Base-by-base conservation (phyloP, 2,329 filamentous ascomycete species). In the Knoxdaviesia capensis region DNA sequence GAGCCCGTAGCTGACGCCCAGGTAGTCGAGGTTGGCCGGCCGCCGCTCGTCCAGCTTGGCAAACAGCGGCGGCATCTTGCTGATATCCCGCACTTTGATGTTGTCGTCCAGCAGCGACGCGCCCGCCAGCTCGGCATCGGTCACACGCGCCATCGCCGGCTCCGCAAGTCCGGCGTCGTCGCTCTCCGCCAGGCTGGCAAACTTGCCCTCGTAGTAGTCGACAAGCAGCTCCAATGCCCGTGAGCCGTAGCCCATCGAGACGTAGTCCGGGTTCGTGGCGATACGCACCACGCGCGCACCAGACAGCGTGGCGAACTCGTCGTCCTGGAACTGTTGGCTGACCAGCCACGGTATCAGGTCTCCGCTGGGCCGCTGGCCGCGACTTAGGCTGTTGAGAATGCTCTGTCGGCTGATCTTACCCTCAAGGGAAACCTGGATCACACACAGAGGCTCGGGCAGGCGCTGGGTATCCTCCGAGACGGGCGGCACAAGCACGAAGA, bases 301-400 rank as follows among this genome's bases (percentile, higher is more conserved):
- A 9, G 88, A 96, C 1, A 98, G 69, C 36, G 82, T 79, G 8
- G 88, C 90, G 56, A 98, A 98, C 49, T 94, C 86, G 49, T 93
- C 85, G 52, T 98, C 90, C 55, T 96, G 90, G 64, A 94, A 98
- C 56, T 98, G 90, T 56, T 96, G 87, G 56, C 85, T 93, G 47
- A 98, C 83, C 32, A 96, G 71, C 90, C 90, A 98, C 1, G 90
- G 90, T 44, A 98, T 98, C 42, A 98, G 64, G 58, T 98, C 90
- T 52, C 90, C 90, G 35, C 83, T 77, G 1, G 88, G 85, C 50
- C 90, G 71, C 55, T 90, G 82, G 34, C 90, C 92, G 55, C 90
- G 74, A 52, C 82, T 88, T 48, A 98, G 63, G 56, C 83, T 83
- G 60, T 85, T 92, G 45, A 94, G 65, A 4, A 98, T 87, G 54